These are phyloP conservation scores for Haberlea rhodopensis DNA, from an alignment of 257 asterid genomes.

Conservation along the genomic window DNA sequence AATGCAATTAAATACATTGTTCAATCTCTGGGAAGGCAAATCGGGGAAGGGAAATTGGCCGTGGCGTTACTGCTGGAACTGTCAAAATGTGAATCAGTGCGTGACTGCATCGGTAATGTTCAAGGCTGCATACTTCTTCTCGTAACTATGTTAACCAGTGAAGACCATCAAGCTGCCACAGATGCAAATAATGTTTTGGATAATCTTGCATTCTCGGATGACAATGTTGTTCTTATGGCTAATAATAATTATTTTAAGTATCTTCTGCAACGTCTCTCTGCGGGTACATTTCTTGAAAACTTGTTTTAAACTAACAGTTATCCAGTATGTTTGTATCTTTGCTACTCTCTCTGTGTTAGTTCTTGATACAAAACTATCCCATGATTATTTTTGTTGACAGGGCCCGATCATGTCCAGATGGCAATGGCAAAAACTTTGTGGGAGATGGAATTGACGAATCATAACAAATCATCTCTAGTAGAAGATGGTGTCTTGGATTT, in stretches of 20 bases:
- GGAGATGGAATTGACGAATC: slow-evolving; percentile 64
- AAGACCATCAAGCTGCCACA: slow-evolving; percentile 51
- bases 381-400: slow-evolving; percentile 33
- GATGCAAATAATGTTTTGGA: slow-evolving; percentile 52
- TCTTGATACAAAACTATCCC: not conserved
- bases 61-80: slow-evolving; percentile 52
- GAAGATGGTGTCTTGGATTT: slow-evolving; percentile 51
- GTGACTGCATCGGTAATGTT: slow-evolving; percentile 52
- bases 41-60: slow-evolving; percentile 54
- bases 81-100: slow-evolving; percentile 42
- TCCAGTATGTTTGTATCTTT: not conserved
- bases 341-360: not conserved
- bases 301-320: not conserved
- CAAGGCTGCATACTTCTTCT: slow-evolving; percentile 65
- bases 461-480: slow-evolving; percentile 48
- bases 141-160: slow-evolving; percentile 50
- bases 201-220: slow-evolving; percentile 61
- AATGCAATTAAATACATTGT: slow-evolving; percentile 49
- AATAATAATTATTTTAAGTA: slow-evolving; percentile 50
- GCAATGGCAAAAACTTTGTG: slow-evolving; percentile 58
- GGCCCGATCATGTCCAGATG: slow-evolving; percentile 51
- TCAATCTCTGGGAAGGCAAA: slow-evolving; percentile 55
- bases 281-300: slow-evolving; percentile 39
- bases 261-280: slow-evolving; percentile 58
- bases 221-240: slow-evolving; percentile 64